Base-by-base conservation (phyloP, 192 early-diverging fungal genomes). In the Entophlyctis luteolus region DNA sequence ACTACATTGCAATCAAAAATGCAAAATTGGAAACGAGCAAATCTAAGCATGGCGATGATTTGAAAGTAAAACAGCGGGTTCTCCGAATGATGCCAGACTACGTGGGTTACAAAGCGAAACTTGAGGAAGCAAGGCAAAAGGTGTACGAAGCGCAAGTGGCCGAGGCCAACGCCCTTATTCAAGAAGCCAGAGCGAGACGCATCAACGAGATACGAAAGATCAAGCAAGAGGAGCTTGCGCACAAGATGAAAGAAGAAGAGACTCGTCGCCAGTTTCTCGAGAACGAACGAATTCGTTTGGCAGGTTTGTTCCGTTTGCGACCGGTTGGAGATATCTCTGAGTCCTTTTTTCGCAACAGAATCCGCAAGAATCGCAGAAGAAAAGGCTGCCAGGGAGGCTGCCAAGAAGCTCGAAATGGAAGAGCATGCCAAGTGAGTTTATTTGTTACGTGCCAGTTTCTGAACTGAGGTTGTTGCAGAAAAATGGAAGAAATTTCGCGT, bases 61-160 rank as follows among this genome's bases (percentile, higher is more conserved):
- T 96, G 59, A 73, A 78, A 59, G 66, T 89, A 59, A 98, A 98
- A 83, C 52, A 66, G 36, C 89, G 96, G 32, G 78, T 99, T 62
- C 38, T 62, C 47, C 87, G 89, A 65, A 95, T 99, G 73, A 49
- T 89, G 57, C 85, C 75, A 25, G 95, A 98, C 74, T 96, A 90
- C 73, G 72, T 76, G 33, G 76, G 72, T 2, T 80, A 82, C 75
- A 84, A 83, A 72, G 70, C 47, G 31, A 56, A 75, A 59, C 74
- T 90, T 27, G 77, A 84, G 35, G 65, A 76, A 35, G 79, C 82
- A 48, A 80, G 87, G 48, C 74, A 85, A 38, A 83, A 81, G 47
- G 76, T 85, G 35, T 81, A 81, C 59, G 77, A 79, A 36, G 80
- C 76, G 27, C 74, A 81, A 52, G 75, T 81, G 18, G 79, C 63